These are phyloP conservation scores for Fusarium bulbicola DNA, from an alignment of 2,329 filamentous ascomycete species.

Conservation along the genomic window DNA sequence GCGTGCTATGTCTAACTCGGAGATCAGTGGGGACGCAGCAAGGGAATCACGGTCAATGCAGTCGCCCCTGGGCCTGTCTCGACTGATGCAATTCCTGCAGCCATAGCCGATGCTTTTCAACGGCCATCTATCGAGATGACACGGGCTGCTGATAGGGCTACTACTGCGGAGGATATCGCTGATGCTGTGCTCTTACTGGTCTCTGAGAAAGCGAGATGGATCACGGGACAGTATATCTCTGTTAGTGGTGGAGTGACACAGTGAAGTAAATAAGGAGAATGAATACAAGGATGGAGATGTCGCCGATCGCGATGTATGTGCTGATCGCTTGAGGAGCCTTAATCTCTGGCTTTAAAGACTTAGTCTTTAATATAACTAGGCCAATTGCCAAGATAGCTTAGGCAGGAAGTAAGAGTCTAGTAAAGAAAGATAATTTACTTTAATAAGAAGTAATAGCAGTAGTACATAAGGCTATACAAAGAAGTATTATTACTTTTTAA, in stretches of 20 bases:
- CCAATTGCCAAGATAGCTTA: too few species aligned
- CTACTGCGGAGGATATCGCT: rapidly evolving
- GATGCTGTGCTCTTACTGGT: neutral
- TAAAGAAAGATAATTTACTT: too few species aligned
- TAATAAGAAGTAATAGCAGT: too few species aligned
- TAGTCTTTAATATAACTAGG: too few species aligned
- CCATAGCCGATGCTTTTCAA: neutral
- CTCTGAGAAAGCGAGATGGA: neutral
- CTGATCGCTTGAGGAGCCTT: too few species aligned
- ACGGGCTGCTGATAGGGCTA: neutral
- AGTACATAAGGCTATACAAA: too few species aligned
- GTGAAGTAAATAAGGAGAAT: too few species aligned
- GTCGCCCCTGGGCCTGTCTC: neutral
- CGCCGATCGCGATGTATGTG: too few species aligned
- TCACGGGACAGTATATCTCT: neutral
- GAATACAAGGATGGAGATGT: too few species aligned
- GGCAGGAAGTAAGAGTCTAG: too few species aligned
- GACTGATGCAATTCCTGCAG: neutral
- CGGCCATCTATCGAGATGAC: neutral
- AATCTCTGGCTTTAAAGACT: too few species aligned
- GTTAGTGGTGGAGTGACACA: neutral
- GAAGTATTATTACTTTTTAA: too few species aligned
- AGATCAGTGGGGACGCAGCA: neutral
- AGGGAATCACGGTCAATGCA: neutral
- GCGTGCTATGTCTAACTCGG: rapidly evolving